A percentile compares a stretch with the other conserved stretches of the same genome.
Evolutionary conservation across 1,284 basidiomycete species (phyloP).

Genomic region (Leccinum holopus): DNA sequence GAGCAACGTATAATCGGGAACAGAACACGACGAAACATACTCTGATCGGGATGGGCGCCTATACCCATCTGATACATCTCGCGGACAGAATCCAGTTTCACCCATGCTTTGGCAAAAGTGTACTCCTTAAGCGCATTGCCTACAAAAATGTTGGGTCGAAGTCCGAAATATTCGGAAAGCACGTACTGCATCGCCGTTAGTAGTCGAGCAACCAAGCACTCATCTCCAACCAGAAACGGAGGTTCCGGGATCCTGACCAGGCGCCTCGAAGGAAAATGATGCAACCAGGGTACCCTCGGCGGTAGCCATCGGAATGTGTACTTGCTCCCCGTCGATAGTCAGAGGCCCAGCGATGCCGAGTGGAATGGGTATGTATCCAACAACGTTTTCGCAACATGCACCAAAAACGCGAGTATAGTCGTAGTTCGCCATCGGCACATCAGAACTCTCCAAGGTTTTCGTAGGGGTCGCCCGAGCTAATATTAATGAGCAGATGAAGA

Average conservation of each 20-base stretch:
- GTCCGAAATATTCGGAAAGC: constrained; percentile 1
- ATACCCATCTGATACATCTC: constrained; percentile 69
- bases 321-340: constrained; percentile 82
- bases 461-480: constrained; percentile 84
- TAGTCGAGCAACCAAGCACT: constrained; percentile 64
- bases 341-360: constrained; percentile 92
- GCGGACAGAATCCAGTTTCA: constrained; percentile 57
- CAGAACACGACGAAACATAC: constrained; percentile 41
- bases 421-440: constrained; percentile 53
- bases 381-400: constrained; percentile 99
- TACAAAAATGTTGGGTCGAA: constrained; percentile 19
- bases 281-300: background rate
- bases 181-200: constrained; percentile 47
- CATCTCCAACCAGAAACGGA: constrained; percentile 76
- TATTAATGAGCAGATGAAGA: constrained; percentile 9
- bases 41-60: constrained; percentile 73
- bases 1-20: constrained; percentile 2
- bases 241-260: constrained; percentile 9
- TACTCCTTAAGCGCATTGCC: constrained; percentile 43
- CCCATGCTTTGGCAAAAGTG: constrained; percentile 40
- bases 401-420: constrained; percentile 95
- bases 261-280: no score
- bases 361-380: constrained; percentile 96
- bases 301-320: constrained; percentile 98
- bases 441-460: constrained; percentile 80